Conservation (phyloP, 495 filamentous ascomycete species). For the Xylaria venustula region DNA sequence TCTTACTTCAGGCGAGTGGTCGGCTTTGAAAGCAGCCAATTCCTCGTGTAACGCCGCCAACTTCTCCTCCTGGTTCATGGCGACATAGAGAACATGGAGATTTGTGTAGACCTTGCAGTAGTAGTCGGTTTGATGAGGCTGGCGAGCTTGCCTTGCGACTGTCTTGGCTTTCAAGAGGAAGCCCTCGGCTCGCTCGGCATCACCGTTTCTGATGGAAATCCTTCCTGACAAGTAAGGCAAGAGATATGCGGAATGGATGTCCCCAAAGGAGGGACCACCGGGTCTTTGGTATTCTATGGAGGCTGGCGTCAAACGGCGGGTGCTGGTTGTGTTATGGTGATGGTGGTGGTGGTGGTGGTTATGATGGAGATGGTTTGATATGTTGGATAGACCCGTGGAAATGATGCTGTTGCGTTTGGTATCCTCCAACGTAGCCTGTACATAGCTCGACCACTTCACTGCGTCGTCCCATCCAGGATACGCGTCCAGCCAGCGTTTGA, state of each 20-base stretch:
- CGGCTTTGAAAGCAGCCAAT: background rate
- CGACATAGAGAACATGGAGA: slow-evolving; percentile 12
- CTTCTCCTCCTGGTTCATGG: slow-evolving; percentile 7
- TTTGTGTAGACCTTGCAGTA: slow-evolving; percentile 8
- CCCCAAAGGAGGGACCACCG: background rate
- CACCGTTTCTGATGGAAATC: slow-evolving; percentile 11
- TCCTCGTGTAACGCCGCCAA: slow-evolving; percentile 1
- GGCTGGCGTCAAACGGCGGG: background rate
- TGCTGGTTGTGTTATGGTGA: too few relatives aligned
- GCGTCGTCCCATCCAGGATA: slow-evolving; percentile 10
- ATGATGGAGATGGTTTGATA: too few relatives aligned
- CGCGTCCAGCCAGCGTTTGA: slow-evolving; percentile 1
- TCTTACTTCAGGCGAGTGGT: background rate
- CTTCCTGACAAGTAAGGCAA: slow-evolving; percentile 12
- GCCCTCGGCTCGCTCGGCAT: slow-evolving; percentile 11
- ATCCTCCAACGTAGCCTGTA: background rate
- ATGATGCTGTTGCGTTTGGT: background rate
- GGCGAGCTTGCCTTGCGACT: background rate
- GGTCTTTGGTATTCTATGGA: slow-evolving; percentile 7
- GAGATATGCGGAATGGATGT: background rate
- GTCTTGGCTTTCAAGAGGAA: slow-evolving; percentile 11
- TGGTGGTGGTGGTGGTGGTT: too few relatives aligned
- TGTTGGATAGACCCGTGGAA: too few relatives aligned
- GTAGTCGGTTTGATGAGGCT: slow-evolving; percentile 1
- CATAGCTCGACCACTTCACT: background rate